Base-by-base conservation (phyloP, 2,329 filamentous ascomycete species). In the Kalaharituber pfeilii region DNA sequence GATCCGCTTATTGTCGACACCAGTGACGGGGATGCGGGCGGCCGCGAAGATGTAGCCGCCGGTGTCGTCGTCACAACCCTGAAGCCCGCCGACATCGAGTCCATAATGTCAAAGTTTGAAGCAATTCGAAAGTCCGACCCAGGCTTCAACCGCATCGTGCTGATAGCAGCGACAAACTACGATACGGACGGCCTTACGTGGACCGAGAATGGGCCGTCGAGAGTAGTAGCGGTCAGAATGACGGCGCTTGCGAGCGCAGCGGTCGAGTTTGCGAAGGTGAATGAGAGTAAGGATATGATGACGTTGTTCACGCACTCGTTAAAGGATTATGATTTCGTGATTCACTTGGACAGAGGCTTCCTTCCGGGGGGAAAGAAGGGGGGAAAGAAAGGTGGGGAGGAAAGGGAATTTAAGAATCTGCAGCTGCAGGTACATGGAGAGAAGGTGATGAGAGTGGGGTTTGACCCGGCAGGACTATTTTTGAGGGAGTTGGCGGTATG, bases 41-140 rank as follows among this genome's bases (percentile, higher is more conserved):
- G 25, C n/a, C 33, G 4, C 13, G 33, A 39, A 15, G 20, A 39
- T 18, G 13, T 39, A 5, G 33, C 33, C 15, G 33, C 33, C 20
- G 33, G 33, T 15, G 20, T 39, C 4, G 33, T 15, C 7, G 20
- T 8, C 15, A 66, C 65, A 9, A 76, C 74, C 57, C 73, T 93
- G 64, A 76, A 76, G 6, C 68, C 72, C 6, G 71, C 76, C 9
- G 78, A 83, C 27, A 73, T 82, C 9, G 70, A 76, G 28, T 71
- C 73, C 2, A 80, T 91, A 59, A 75, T 74, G 33, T 84, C 80
- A 3, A 79, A 82, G 20, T 81, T 96, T 55, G 79, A 86, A 57
- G 81, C 82, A 13, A 94, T 86, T 86, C 77, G 91, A 55, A 86
- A 83, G 60, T 80, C 91, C 53, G 91, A 98, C 64, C 87, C 88